phyloP scores from a whole-genome alignment of 163 green algal genomes.

The Scenedesmus sp. region DNA sequence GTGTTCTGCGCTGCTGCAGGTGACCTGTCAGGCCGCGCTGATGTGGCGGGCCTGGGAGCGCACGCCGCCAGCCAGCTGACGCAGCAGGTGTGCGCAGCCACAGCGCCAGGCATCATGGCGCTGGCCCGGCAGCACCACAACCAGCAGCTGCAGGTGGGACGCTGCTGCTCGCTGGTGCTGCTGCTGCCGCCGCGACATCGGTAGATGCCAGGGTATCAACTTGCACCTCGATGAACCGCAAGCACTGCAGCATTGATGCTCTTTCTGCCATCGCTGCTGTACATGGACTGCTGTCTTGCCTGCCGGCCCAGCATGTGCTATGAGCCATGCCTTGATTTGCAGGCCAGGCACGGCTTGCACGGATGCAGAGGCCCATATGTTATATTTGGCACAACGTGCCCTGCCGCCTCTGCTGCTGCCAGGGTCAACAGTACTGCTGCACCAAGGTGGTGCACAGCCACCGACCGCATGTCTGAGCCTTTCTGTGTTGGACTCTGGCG shows the following conservation, averaged over 20 bases:
- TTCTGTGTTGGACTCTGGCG: conserved; percentile 45
- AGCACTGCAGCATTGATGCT: too few species aligned
- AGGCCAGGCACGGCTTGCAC: too few species aligned
- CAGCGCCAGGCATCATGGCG: conserved; percentile 49
- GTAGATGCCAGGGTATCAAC: too few species aligned
- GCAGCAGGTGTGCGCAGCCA: conserved; percentile 36
- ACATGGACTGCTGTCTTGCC: too few species aligned
- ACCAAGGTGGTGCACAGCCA: background rate
- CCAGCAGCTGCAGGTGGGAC: conserved; percentile 43
- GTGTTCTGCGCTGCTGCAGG: background rate
- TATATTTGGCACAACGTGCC: background rate
- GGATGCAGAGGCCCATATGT: too few species aligned
- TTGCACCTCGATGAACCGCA: too few species aligned
- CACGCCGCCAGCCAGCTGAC: conserved; percentile 3
- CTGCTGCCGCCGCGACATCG: too few species aligned
- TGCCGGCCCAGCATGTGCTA: too few species aligned
- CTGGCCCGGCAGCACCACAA: conserved; percentile 16
- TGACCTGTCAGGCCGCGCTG: conserved; percentile 31
- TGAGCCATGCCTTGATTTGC: too few species aligned
- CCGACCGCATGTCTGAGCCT: too few species aligned
- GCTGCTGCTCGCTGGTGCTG: background rate
- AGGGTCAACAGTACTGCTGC: background rate
- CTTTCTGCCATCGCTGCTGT: too few species aligned
- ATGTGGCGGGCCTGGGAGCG: background rate
- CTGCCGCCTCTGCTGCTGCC: background rate